Conservation (phyloP, 495 filamentous ascomycete genomes). For the Talaromyces thailandensis region DNA sequence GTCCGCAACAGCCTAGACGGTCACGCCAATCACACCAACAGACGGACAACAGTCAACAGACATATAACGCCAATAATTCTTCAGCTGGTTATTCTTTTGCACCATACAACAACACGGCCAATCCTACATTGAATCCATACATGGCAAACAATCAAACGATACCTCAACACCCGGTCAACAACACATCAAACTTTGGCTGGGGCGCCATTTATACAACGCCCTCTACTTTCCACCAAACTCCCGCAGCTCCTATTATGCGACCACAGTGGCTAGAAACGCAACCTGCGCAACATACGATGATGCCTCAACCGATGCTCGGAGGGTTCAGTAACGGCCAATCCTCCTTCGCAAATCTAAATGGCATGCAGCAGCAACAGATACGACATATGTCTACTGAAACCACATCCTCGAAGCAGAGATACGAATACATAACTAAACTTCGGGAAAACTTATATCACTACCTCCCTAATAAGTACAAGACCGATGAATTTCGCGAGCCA, state of each 20-base stretch:
- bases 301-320: background rate
- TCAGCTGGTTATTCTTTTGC: background rate
- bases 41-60: background rate
- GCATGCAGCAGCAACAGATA: background rate
- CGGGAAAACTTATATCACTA: background rate
- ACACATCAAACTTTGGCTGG: background rate
- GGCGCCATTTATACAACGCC: background rate
- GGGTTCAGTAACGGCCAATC: constrained; percentile 4
- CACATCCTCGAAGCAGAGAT: background rate
- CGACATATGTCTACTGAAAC: background rate
- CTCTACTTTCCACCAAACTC: background rate
- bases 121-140: background rate
- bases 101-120: background rate
- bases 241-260: background rate
- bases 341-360: background rate
- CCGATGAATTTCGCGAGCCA: background rate
- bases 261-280: background rate
- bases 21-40: background rate
- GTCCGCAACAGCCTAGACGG: background rate
- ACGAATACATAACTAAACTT: background rate
- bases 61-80: background rate
- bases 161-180: background rate
- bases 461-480: background rate
- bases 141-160: background rate
- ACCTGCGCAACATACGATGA: background rate